Evolutionary conservation across 352 stramenopile genomes (phyloP).

Genomic region (Stramenopiles sp.): DNA sequence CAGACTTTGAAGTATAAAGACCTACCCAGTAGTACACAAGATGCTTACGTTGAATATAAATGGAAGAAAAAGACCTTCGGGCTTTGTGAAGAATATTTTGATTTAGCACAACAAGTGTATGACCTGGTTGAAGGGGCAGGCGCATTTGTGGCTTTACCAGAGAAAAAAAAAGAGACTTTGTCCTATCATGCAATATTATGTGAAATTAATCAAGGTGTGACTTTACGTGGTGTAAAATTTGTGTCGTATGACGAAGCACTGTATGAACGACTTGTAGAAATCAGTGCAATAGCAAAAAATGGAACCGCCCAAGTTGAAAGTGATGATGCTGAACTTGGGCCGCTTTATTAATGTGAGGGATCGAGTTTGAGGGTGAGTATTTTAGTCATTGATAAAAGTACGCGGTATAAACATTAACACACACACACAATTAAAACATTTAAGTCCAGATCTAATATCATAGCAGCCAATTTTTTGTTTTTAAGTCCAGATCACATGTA

Average conservation of each 20-base stretch:
- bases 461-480: no score
- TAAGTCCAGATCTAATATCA: no score
- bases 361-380: no score
- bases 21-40: background rate
- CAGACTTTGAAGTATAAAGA: background rate
- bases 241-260: background rate
- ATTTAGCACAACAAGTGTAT: background rate
- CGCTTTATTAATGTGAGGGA: background rate
- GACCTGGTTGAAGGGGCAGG: background rate
- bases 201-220: background rate
- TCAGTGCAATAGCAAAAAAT: slow-evolving; percentile 3
- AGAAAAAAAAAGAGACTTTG: slow-evolving; percentile 1
- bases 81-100: background rate
- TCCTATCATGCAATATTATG: background rate
- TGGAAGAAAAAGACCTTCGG: background rate
- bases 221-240: slow-evolving; percentile 3
- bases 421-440: no score
- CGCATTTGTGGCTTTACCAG: background rate
- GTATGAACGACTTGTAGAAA: slow-evolving; percentile 2
- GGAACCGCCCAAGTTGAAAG: background rate
- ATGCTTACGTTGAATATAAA: background rate
- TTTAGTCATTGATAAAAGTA: no score
- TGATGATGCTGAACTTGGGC: background rate
- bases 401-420: no score
- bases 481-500: no score